Conservation (phyloP, 2,329 filamentous ascomycete species). For the Phialocephala subalpina region DNA sequence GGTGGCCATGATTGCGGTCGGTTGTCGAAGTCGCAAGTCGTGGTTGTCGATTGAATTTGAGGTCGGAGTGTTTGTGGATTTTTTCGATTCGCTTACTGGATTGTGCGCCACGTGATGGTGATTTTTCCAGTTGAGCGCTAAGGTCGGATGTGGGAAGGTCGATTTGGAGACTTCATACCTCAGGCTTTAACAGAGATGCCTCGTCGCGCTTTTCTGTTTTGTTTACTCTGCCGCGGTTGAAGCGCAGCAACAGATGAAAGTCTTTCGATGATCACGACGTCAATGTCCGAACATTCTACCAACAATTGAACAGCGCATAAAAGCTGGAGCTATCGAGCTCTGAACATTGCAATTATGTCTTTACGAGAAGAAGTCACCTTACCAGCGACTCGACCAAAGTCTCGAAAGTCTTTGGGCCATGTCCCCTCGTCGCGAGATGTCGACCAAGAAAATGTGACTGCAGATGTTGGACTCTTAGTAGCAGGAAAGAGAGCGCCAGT, state of each 20-base stretch:
- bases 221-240: constrained; percentile 30
- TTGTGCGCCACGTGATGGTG: constrained; percentile 32
- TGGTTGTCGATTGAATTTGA: constrained; percentile 33
- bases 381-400: constrained; percentile 58
- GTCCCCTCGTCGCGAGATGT: constrained; percentile 59
- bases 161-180: constrained; percentile 6
- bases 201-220: constrained; percentile 35
- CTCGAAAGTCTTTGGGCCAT: constrained; percentile 78
- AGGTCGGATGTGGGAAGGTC: background rate
- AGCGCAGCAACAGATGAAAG: constrained; percentile 25
- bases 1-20: constrained; percentile 77
- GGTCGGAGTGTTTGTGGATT: constrained; percentile 26
- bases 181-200: constrained; percentile 10
- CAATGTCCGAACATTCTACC: constrained; percentile 17
- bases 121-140: background rate
- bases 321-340: constrained; percentile 23
- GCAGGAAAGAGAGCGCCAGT: constrained; percentile 37
- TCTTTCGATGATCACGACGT: constrained; percentile 23
- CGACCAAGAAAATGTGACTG: constrained; percentile 82
- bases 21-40: constrained; percentile 43
- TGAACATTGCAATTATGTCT: constrained; percentile 46
- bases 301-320: constrained; percentile 23
- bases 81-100: constrained; percentile 32
- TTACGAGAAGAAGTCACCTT: constrained; percentile 56
- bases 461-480: constrained; percentile 63